phyloP scores from a whole-genome alignment of 345 rosid genomes.

The Syzygium aromaticum region DNA sequence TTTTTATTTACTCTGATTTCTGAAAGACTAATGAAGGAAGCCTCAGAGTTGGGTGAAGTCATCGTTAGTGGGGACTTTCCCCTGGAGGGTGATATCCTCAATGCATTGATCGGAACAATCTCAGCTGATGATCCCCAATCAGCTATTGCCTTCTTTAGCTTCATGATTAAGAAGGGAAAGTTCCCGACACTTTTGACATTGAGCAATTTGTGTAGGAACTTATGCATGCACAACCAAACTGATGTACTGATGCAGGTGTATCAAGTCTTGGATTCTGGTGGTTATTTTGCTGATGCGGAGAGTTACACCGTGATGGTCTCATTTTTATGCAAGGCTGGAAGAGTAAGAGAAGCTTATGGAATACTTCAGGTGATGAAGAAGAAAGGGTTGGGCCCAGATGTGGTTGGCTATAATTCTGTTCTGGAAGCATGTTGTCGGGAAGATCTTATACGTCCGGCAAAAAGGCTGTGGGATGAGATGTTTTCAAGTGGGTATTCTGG shows the following conservation, averaged over 20 bases:
- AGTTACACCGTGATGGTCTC: slow-evolving; percentile 52
- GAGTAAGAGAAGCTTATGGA: slow-evolving; percentile 68
- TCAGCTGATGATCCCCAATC: slow-evolving; percentile 57
- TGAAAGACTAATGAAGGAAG: slow-evolving; percentile 47
- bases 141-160: slow-evolving; percentile 42
- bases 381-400: slow-evolving; percentile 56
- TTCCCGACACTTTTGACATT: slow-evolving; percentile 51
- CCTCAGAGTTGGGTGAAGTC: slow-evolving; percentile 57
- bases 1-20: slow-evolving; percentile 53
- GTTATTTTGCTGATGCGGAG: slow-evolving; percentile 45
- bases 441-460: slow-evolving; percentile 83
- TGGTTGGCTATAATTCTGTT: slow-evolving; percentile 52
- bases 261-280: slow-evolving; percentile 35
- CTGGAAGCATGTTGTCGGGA: slow-evolving; percentile 82
- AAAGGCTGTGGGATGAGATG: slow-evolving; percentile 94
- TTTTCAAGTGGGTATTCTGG: slow-evolving; percentile 62
- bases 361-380: slow-evolving; percentile 78
- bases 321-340: slow-evolving; percentile 63
- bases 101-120: slow-evolving; percentile 61
- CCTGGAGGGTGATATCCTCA: slow-evolving; percentile 57
- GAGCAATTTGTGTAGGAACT: slow-evolving; percentile 59
- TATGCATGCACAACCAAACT: slow-evolving; percentile 46
- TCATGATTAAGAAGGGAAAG: slow-evolving; percentile 42
- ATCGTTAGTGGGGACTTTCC: slow-evolving; percentile 69
- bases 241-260: slow-evolving; percentile 44